These are phyloP conservation scores for Akanthomyces uredinophilus DNA, from an alignment of 2,329 filamentous ascomycete genomes.

Conservation along the genomic window DNA sequence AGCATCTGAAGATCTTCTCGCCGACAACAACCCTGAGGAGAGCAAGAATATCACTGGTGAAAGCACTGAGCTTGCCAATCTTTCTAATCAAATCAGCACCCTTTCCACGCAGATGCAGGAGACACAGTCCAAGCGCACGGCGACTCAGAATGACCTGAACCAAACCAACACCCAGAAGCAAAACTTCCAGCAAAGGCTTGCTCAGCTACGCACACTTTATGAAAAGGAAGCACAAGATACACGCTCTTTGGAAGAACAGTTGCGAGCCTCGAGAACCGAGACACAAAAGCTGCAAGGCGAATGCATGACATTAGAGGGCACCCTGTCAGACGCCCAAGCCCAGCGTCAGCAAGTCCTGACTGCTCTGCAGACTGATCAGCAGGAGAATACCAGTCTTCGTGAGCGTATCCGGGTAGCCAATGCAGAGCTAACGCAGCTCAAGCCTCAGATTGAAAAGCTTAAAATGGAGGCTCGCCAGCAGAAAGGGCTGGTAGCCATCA, in stretches of 20 bases:
- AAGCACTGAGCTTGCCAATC: conserved; percentile 86
- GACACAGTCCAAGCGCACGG: conserved; percentile 73
- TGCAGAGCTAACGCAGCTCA: conserved; percentile 74
- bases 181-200: conserved; percentile 83
- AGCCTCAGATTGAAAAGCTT: conserved; percentile 88
- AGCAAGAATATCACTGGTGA: conserved; percentile 85
- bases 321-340: conserved; percentile 71
- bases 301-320: conserved; percentile 75
- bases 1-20: conserved; percentile 77
- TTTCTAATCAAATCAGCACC: conserved; percentile 91
- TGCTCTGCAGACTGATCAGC: conserved; percentile 78
- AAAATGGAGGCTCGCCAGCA: conserved; percentile 89
- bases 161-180: conserved; percentile 83
- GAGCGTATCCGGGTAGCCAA: conserved; percentile 83
- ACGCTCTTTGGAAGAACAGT: conserved; percentile 76
- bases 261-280: conserved; percentile 69
- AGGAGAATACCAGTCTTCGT: conserved; percentile 80
- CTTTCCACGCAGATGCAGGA: conserved; percentile 92
- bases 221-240: conserved; percentile 90
- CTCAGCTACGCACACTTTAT: conserved; percentile 81
- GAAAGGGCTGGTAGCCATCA: conserved; percentile 93
- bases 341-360: conserved; percentile 74
- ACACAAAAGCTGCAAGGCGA: conserved; percentile 81
- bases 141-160: conserved; percentile 75
- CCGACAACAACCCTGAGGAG: conserved; percentile 81